Conservation (phyloP, 2,329 filamentous ascomycete genomes). For the Aspergillus sp. region DNA sequence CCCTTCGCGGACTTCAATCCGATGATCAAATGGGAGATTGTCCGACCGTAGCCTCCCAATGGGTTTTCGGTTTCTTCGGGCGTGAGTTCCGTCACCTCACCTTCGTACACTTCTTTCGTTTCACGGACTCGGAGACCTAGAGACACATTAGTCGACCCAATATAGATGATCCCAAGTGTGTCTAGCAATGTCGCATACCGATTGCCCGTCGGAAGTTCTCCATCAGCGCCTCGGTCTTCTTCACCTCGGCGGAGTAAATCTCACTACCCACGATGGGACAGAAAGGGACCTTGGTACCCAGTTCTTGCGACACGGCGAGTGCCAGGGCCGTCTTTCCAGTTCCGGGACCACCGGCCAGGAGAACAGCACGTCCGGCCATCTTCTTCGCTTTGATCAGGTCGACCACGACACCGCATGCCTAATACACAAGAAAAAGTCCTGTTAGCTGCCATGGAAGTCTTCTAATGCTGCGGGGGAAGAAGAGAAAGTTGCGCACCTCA, state of each 20-base stretch:
- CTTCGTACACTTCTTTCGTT: constrained; percentile 99
- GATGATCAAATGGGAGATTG: constrained; percentile 92
- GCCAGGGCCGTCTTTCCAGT: constrained; percentile 97
- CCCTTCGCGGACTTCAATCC: constrained; percentile 93
- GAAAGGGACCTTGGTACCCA: constrained; percentile 97
- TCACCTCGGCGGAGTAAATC: constrained; percentile 96
- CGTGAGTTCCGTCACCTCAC: constrained; percentile 95
- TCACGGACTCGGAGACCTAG: constrained; percentile 84
- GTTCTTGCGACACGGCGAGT: constrained; percentile 91
- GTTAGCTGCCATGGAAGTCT: constrained; percentile 13
- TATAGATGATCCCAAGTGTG: neutral
- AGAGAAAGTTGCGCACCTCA: constrained; percentile 61
- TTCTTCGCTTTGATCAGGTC: constrained; percentile 95
- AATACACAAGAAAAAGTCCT: constrained; percentile 34
- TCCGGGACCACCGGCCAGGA: constrained; percentile 90
- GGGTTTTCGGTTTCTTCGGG: constrained; percentile 98
- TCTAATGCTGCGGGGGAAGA: neutral
- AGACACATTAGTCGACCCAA: constrained; percentile 16
- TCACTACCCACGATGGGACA: constrained; percentile 98
- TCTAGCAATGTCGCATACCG: constrained; percentile 50
- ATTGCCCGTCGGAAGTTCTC: constrained; percentile 98
- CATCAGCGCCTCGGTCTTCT: constrained; percentile 99
- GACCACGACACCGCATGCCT: constrained; percentile 91
- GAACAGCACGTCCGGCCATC: constrained; percentile 91
- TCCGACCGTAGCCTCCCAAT: constrained; percentile 93